Conservation (phyloP, 164 flowering plant genomes). For the Berberis thunbergii region DNA sequence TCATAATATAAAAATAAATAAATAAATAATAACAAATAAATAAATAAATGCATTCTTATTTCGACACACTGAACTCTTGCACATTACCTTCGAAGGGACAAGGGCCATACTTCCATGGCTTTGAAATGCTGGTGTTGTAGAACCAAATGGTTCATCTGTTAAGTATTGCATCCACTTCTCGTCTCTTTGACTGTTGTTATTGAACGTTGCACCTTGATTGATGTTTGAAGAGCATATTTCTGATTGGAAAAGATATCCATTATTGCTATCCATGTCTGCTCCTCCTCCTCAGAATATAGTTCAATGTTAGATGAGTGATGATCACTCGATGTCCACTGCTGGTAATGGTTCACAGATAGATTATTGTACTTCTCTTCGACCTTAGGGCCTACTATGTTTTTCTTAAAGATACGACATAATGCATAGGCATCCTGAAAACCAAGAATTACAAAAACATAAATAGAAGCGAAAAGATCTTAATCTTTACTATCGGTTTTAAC, state of each 20-base stretch:
- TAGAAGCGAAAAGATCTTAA: too few species aligned
- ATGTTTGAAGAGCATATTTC: slow-evolving; percentile 23
- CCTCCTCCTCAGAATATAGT: slow-evolving; percentile 38
- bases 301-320: slow-evolving; percentile 37
- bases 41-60: too few species aligned
- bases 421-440: slow-evolving; percentile 81
- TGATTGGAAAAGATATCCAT: slow-evolving; percentile 23
- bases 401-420: slow-evolving; percentile 82
- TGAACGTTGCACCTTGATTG: slow-evolving; percentile 14
- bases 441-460: too few species aligned
- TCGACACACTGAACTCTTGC: too few species aligned
- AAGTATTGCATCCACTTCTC: slow-evolving; percentile 57
- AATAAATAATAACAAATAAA: too few species aligned
- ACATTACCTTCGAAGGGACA: slow-evolving; percentile 50
- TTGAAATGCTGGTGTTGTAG: slow-evolving; percentile 26
- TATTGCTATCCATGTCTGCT: slow-evolving; percentile 29
- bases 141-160: slow-evolving; percentile 42
- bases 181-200: slow-evolving; percentile 20
- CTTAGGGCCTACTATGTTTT: slow-evolving; percentile 40
- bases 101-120: slow-evolving; percentile 21
- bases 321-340: slow-evolving; percentile 18
- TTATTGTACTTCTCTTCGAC: slow-evolving; percentile 21
- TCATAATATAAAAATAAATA: too few species aligned
- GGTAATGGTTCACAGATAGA: slow-evolving; percentile 9
- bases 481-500: neutral